A percentile compares a stretch with the other conserved stretches of the same genome.
Evolutionary conservation across 208 protist genomes (phyloP).

Genomic region (Wallacemonas sp.): DNA sequence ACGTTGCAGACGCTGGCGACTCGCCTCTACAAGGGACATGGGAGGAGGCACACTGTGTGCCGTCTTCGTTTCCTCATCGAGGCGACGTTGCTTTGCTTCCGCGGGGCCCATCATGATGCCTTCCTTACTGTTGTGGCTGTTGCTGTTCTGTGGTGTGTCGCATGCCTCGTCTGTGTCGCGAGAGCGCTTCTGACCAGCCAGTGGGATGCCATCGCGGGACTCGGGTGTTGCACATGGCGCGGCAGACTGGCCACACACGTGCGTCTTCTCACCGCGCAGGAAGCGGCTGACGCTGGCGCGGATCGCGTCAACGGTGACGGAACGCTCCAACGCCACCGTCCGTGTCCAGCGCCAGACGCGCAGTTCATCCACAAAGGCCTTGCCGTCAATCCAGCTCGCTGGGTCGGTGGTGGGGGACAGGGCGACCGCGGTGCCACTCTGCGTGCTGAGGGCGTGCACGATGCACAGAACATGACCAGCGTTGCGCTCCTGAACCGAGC

Average conservation of each 20-base stretch:
- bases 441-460: slow-evolving; percentile 43
- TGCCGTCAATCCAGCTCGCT: slow-evolving; percentile 67
- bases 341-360: slow-evolving; percentile 88
- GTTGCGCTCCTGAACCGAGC: slow-evolving; percentile 46
- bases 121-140: too few species aligned
- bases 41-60: neutral
- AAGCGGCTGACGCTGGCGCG: slow-evolving; percentile 23
- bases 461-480: slow-evolving; percentile 59
- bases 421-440: neutral
- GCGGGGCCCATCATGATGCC: neutral
- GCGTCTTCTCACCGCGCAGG: slow-evolving; percentile 4
- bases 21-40: slow-evolving; percentile 2
- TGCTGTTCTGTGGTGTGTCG: too few species aligned
- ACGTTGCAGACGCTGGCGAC: neutral
- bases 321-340: slow-evolving; percentile 38
- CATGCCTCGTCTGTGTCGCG: too few species aligned
- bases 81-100: neutral
- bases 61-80: neutral
- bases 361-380: slow-evolving; percentile 85
- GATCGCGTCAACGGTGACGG: slow-evolving; percentile 21
- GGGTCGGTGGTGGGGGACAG: slow-evolving; percentile 41
- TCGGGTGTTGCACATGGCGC: neutral
- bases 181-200: too few species aligned
- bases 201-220: neutral
- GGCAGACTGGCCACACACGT: neutral